phyloP scores from a whole-genome alignment of 768 basidiomycete genomes.

The Paxillus ammoniavirescens region DNA sequence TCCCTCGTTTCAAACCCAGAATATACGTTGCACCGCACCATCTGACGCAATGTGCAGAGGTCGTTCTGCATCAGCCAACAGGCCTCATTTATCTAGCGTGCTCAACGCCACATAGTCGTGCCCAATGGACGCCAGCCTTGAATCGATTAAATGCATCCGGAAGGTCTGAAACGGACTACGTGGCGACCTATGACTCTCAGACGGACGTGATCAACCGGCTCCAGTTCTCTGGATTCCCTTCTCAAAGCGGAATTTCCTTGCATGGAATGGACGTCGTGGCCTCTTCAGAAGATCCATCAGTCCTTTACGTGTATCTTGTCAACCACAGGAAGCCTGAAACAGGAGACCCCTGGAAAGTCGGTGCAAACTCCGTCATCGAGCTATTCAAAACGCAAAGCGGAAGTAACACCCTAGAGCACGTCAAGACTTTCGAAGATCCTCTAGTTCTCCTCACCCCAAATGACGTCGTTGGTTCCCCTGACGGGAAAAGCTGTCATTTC shows the following conservation, averaged over 20 bases:
- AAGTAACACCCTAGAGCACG: slow-evolving; percentile 43
- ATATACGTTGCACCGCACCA: not conserved
- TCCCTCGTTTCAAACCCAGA: not conserved
- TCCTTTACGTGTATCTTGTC: slow-evolving; percentile 65
- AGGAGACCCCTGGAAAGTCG: slow-evolving; percentile 39
- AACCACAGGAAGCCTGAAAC: slow-evolving; percentile 61
- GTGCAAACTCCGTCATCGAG: slow-evolving; percentile 74
- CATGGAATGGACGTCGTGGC: slow-evolving; percentile 72
- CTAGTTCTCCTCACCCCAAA: slow-evolving; percentile 60
- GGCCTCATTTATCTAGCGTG: slow-evolving; percentile 66
- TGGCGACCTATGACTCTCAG: slow-evolving; percentile 57
- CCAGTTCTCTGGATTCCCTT: slow-evolving; percentile 36
- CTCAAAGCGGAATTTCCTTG: slow-evolving; percentile 44
- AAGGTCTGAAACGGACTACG: slow-evolving; percentile 46
- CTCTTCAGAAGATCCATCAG: slow-evolving; percentile 43
- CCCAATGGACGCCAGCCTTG: slow-evolving; percentile 51
- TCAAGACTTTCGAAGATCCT: slow-evolving; percentile 57
- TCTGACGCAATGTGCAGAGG: slow-evolving; percentile 39
- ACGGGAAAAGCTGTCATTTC: slow-evolving; percentile 65
- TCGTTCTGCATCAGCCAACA: slow-evolving; percentile 54
- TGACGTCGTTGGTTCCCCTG: slow-evolving; percentile 63
- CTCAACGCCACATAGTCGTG: slow-evolving; percentile 47
- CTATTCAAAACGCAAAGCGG: slow-evolving; percentile 58
- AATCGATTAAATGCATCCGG: slow-evolving; percentile 35
- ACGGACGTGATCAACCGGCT: slow-evolving; percentile 47